Evolutionary conservation across 2,329 filamentous ascomycete genomes (phyloP).

Genomic region (Trichoderma brevicompactum): DNA sequence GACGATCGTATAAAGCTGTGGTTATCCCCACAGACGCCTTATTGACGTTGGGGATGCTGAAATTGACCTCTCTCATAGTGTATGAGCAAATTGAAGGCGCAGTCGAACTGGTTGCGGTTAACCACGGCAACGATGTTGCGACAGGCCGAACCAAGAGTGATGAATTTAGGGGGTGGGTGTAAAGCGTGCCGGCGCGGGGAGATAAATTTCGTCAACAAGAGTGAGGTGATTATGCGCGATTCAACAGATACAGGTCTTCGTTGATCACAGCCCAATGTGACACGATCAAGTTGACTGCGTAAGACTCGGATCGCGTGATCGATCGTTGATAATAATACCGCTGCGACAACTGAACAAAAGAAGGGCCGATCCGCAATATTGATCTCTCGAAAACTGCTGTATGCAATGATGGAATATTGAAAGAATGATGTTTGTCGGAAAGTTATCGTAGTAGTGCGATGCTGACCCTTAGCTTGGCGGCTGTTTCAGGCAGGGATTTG

Average conservation of each 20-base stretch:
- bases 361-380: not conserved
- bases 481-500: constrained; percentile 37
- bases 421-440: constrained; percentile 26
- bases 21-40: constrained; percentile 99
- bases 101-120: not conserved
- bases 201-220: not conserved
- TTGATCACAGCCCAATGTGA: not conserved
- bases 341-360: not conserved
- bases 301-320: constrained; percentile 24
- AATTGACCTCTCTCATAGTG: constrained; percentile 99
- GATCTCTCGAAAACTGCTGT: constrained; percentile 4
- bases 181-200: not conserved
- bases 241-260: not conserved
- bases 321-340: not conserved
- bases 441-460: constrained; percentile 24
- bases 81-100: constrained; percentile 30
- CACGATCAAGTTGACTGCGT: constrained; percentile 7
- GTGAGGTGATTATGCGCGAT: constrained; percentile 1
- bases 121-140: not conserved
- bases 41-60: constrained; percentile 98
- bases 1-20: constrained; percentile 94
- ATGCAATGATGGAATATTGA: constrained; percentile 28
- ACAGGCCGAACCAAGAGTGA: not conserved
- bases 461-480: constrained; percentile 28
- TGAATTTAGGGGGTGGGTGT: not conserved